These are phyloP conservation scores for Alisma plantagoaquatica DNA, from an alignment of 106 monocot species.

Conservation along the genomic window DNA sequence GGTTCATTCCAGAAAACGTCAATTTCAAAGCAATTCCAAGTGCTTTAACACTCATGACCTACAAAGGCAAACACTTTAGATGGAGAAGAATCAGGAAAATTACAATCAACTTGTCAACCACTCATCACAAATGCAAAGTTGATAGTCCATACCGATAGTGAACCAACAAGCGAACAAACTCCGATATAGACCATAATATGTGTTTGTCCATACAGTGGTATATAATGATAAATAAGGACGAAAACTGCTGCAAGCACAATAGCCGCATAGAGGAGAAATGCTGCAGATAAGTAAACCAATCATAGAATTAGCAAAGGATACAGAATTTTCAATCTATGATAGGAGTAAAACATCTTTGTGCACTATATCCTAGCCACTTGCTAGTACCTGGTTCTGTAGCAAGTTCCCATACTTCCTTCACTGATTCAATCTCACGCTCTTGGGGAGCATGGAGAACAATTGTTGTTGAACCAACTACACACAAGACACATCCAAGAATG, in stretches of 20 bases:
- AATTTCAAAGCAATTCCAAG: conserved; percentile 83
- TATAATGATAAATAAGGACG: conserved; percentile 54
- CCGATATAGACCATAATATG: conserved; percentile 87
- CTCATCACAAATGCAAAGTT: background rate
- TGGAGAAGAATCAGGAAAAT: background rate
- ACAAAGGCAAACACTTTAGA: conserved; percentile 2
- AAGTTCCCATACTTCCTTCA: conserved; percentile 77
- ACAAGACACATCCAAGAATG: conserved; percentile 78
- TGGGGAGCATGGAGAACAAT: conserved; percentile 94
- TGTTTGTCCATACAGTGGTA: conserved; percentile 73
- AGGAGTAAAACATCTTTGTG: background rate
- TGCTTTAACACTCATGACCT: conserved; percentile 95
- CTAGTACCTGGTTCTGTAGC: conserved; percentile 86
- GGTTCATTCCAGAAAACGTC: conserved; percentile 88
- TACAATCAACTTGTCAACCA: background rate
- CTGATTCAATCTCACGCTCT: conserved; percentile 83
- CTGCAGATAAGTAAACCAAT: conserved; percentile 30
- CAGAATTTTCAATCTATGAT: background rate
- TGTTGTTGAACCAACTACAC: conserved; percentile 87
- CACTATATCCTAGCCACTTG: background rate
- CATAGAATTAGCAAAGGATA: background rate
- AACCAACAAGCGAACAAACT: conserved; percentile 85
- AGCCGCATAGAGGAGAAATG: conserved; percentile 59
- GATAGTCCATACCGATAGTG: conserved; percentile 52
- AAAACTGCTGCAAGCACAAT: conserved; percentile 35